A percentile compares a stretch with the other conserved stretches of the same genome.
Evolutionary conservation across 352 stramenopile species (phyloP).

Genomic region (Phytophthora pseudosyringae): DNA sequence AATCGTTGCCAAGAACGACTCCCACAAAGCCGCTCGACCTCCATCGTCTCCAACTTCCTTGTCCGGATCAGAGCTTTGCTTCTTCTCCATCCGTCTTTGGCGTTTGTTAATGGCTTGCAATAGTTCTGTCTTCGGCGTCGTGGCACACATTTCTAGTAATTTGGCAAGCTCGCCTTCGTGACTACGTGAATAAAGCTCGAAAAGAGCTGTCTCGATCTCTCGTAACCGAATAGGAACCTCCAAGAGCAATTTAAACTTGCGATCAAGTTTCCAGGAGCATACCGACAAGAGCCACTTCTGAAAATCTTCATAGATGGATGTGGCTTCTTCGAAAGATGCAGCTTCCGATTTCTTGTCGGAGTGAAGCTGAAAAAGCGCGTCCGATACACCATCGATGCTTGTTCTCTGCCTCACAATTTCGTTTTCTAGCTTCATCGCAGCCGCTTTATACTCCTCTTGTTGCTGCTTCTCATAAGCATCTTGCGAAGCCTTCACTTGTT

Average conservation of each 20-base stretch:
- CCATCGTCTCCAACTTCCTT: not conserved
- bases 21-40: not conserved
- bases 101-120: not conserved
- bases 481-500: slow-evolving; percentile 23
- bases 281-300: slow-evolving; percentile 18
- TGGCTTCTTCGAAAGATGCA: not conserved
- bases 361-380: slow-evolving; percentile 21
- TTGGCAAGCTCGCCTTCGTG: slow-evolving; percentile 1
- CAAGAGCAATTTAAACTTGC: slow-evolving; percentile 15
- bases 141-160: slow-evolving; percentile 30
- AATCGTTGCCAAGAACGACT: slow-evolving; percentile 17
- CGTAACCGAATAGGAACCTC: slow-evolving; percentile 18
- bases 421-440: slow-evolving; percentile 1
- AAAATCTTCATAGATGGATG: slow-evolving; percentile 20
- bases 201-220: slow-evolving; percentile 17
- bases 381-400: slow-evolving; percentile 11
- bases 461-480: slow-evolving; percentile 11
- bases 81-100: not conserved
- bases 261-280: slow-evolving; percentile 20
- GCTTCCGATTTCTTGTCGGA: not conserved
- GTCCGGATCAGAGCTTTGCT: not conserved
- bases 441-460: slow-evolving; percentile 15
- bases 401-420: slow-evolving; percentile 24
- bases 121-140: slow-evolving; percentile 7
- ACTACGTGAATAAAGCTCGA: slow-evolving; percentile 9